phyloP scores from a whole-genome alignment of 176 grass and related monocot genomes.

The Carex pumila region DNA sequence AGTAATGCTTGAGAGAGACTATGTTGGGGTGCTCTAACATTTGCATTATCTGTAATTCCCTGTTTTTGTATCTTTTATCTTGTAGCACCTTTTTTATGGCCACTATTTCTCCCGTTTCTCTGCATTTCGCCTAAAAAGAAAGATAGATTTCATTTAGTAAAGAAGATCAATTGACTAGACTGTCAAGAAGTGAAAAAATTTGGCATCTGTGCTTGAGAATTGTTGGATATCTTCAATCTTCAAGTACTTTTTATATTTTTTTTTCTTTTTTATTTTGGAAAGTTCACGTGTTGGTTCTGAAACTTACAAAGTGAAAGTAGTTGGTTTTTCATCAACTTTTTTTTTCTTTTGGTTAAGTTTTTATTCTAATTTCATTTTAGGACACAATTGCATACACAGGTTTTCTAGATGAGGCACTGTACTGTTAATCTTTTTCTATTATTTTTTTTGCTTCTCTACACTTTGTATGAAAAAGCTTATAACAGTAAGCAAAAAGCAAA shows the following conservation, averaged over 20 bases:
- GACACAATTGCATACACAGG: neutral
- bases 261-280: neutral
- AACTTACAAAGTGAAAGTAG: neutral
- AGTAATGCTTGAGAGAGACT: constrained; percentile 84
- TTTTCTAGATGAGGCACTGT: neutral
- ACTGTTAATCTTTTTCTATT: neutral
- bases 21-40: constrained; percentile 99
- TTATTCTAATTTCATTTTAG: neutral
- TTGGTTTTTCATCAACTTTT: neutral
- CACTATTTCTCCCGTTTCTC: constrained; percentile 89
- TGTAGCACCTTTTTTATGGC: constrained; percentile 98
- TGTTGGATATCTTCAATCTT: neutral
- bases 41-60: constrained; percentile 93
- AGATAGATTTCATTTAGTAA: constrained; percentile 3
- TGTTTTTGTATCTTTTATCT: constrained; percentile 97
- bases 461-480: neutral
- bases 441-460: neutral
- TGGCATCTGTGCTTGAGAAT: neutral
- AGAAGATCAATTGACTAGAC: neutral
- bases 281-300: neutral
- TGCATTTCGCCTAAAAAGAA: constrained; percentile 78
- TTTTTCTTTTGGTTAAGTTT: neutral
- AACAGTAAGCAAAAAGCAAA: neutral
- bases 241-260: neutral
- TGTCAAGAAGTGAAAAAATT: neutral